Evolutionary conservation across 768 basidiomycete genomes (phyloP).

Genomic region (Phanerochaete sordida): DNA sequence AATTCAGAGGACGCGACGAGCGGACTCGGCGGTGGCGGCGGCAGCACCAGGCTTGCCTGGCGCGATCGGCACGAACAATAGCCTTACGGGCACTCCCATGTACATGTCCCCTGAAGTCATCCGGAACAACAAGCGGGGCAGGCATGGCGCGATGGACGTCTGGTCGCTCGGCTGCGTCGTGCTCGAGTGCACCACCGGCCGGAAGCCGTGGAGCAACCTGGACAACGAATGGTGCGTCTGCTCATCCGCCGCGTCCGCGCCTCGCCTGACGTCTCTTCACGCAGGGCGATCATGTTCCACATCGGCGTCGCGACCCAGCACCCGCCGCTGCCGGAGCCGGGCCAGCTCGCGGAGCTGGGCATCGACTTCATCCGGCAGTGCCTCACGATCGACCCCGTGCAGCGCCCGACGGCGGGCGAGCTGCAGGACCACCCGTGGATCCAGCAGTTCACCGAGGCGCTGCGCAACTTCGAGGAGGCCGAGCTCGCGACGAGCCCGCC

Average conservation of each 20-base stretch:
- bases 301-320: constrained; percentile 96
- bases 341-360: constrained; percentile 83
- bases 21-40: constrained; percentile 40
- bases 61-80: constrained; percentile 51
- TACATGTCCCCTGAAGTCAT: constrained; percentile 99
- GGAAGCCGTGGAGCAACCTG: constrained; percentile 97
- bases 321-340: constrained; percentile 89
- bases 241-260: not conserved
- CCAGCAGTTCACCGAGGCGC: constrained; percentile 70
- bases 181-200: constrained; percentile 92
- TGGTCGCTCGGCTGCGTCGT: constrained; percentile 99
- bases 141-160: constrained; percentile 95
- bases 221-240: constrained; percentile 92
- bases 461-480: constrained; percentile 59
- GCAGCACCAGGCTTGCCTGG: constrained; percentile 4
- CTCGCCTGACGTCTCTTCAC: not conserved
- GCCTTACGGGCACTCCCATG: constrained; percentile 97
- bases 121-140: constrained; percentile 84
- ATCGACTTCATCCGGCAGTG: constrained; percentile 94
- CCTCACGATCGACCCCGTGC: constrained; percentile 79
- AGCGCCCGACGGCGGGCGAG: constrained; percentile 80
- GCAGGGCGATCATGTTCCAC: constrained; percentile 99
- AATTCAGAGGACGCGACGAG: constrained; percentile 66
- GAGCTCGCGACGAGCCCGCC: constrained; percentile 51
- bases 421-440: constrained; percentile 91